These are phyloP conservation scores for Venturia nashicola DNA, from an alignment of 2,329 filamentous ascomycete species.

Conservation along the genomic window DNA sequence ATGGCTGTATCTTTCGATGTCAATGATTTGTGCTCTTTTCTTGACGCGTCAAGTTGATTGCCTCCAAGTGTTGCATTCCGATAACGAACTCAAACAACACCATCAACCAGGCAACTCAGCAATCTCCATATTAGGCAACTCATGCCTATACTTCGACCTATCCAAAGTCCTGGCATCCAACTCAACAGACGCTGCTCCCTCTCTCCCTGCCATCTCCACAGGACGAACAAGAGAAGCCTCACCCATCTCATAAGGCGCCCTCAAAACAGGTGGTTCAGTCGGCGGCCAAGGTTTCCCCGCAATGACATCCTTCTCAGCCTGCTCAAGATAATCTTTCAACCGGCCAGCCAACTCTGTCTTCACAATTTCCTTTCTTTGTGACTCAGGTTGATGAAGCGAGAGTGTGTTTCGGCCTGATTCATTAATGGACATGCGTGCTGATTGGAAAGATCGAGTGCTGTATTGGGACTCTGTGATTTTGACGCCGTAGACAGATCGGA, in stretches of 20 bases:
- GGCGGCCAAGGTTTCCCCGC: conserved; percentile 5
- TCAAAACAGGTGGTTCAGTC: neutral
- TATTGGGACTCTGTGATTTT: conserved; percentile 4
- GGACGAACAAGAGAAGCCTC: neutral
- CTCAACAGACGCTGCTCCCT: neutral
- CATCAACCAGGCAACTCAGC: neutral
- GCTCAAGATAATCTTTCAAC: conserved; percentile 5
- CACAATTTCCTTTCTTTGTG: neutral
- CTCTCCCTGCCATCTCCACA: neutral
- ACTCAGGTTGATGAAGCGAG: neutral
- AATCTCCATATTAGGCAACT: neutral
- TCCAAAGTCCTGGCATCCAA: neutral
- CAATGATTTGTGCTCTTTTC: too few relatives aligned
- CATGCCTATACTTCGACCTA: neutral
- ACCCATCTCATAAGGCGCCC: conserved; percentile 1
- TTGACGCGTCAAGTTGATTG: too few relatives aligned
- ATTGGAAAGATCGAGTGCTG: conserved; percentile 1
- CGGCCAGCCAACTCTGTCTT: conserved; percentile 3
- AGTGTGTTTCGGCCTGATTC: neutral
- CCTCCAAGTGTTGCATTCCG: neutral
- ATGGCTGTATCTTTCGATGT: too few relatives aligned
- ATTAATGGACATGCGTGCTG: neutral
- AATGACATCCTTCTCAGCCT: conserved; percentile 4
- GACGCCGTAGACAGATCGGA: conserved; percentile 8
- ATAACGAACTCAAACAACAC: neutral